Evolutionary conservation across 352 stramenopile species (phyloP).

Genomic region (Phytophthora pisi): DNA sequence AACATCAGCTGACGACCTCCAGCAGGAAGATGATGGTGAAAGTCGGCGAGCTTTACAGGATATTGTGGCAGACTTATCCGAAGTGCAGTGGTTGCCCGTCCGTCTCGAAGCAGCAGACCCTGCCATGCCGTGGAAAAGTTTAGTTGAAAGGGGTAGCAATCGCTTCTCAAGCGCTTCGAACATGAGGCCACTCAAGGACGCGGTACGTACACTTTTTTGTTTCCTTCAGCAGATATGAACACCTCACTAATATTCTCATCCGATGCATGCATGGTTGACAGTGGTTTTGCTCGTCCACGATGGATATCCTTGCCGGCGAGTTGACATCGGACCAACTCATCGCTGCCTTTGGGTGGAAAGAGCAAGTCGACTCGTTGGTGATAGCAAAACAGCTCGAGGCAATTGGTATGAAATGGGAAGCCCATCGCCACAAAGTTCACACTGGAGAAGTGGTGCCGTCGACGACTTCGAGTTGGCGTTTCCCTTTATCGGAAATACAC

Average conservation of each 20-base stretch:
- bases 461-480: constrained; percentile 24
- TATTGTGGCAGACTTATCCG: constrained; percentile 42
- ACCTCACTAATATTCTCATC: constrained; percentile 14
- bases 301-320: constrained; percentile 61
- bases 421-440: constrained; percentile 21
- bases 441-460: not conserved
- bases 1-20: constrained; percentile 13
- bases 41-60: constrained; percentile 21
- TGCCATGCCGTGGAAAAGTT: constrained; percentile 68
- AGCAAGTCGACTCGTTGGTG: constrained; percentile 43
- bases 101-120: constrained; percentile 31
- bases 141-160: not conserved
- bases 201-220: constrained; percentile 41
- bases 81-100: constrained; percentile 53
- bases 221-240: not conserved
- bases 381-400: constrained; percentile 61
- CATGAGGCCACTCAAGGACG: constrained; percentile 59
- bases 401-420: constrained; percentile 45
- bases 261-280: constrained; percentile 25
- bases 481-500: constrained; percentile 54
- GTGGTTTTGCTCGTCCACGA: constrained; percentile 69
- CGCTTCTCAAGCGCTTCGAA: constrained; percentile 46
- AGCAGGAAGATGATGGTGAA: constrained; percentile 15
- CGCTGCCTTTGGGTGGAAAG: constrained; percentile 62
- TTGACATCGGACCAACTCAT: constrained; percentile 59